Percentiles rank a stretch among this genome's conserved stretches.
These are phyloP conservation scores for Brettanomyces naardenensis DNA, from an alignment of 805 yeast species.

Conservation along the genomic window DNA sequence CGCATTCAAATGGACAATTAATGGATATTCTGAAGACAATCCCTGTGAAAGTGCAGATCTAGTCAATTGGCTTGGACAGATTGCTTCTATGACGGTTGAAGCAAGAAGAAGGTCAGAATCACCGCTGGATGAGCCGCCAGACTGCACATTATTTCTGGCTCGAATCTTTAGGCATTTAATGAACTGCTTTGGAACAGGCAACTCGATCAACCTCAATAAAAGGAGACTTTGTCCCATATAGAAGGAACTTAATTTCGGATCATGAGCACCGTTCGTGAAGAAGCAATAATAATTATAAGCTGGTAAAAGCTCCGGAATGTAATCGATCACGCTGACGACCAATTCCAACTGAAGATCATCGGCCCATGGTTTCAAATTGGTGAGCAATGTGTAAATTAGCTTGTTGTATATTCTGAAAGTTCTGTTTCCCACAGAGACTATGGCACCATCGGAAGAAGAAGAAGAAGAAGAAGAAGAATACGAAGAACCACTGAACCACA, in stretches of 20 bases:
- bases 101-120: constrained; percentile 4
- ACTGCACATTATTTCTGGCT: neutral
- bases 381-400: constrained; percentile 52
- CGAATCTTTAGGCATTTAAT: constrained; percentile 7
- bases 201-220: constrained; percentile 47
- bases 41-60: constrained; percentile 51
- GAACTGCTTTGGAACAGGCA: constrained; percentile 43
- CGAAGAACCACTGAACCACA: constrained; percentile 34
- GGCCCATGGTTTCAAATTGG: constrained; percentile 75
- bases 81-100: constrained; percentile 39
- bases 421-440: constrained; percentile 39
- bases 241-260: constrained; percentile 72
- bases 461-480: constrained; percentile 10
- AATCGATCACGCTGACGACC: constrained; percentile 38
- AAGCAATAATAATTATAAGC: constrained; percentile 56
- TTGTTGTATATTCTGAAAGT: constrained; percentile 60
- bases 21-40: constrained; percentile 37
- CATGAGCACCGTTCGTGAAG: constrained; percentile 59
- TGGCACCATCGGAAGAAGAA: constrained; percentile 28
- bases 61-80: constrained; percentile 60
- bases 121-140: constrained; percentile 5
- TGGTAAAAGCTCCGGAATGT: constrained; percentile 63
- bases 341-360: constrained; percentile 55
- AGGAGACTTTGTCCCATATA: constrained; percentile 73
- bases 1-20: constrained; percentile 57